phyloP scores from a whole-genome alignment of 78 protist genomes.

The Protostelium mycophagum region DNA sequence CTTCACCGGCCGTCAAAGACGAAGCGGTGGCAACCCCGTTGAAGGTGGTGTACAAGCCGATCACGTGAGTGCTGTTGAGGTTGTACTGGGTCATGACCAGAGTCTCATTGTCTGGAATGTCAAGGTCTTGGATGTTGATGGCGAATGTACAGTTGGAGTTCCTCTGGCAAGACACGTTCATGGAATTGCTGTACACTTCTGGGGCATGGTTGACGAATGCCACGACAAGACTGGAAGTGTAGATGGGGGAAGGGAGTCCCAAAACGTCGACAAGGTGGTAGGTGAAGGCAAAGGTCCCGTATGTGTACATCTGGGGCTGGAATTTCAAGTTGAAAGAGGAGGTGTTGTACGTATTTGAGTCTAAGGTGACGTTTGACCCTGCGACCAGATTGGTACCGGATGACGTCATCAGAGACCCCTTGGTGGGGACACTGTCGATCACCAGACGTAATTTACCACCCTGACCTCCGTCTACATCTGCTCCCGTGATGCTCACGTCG shows the following conservation, averaged over 20 bases:
- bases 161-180: not conserved
- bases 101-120: not conserved
- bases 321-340: not conserved
- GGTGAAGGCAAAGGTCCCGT: not conserved
- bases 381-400: not conserved
- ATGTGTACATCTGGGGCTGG: not conserved
- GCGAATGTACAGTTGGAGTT: not conserved
- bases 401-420: not conserved
- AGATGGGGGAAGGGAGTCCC: not conserved
- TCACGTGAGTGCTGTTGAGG: too few species aligned
- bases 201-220: not conserved
- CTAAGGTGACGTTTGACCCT: not conserved
- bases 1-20: too few species aligned
- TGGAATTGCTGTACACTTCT: not conserved
- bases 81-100: not conserved
- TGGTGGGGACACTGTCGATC: not conserved
- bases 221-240: not conserved
- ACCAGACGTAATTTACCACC: not conserved
- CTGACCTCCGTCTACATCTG: not conserved
- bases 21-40: too few species aligned
- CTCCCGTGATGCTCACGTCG: not conserved
- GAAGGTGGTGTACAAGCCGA: too few species aligned
- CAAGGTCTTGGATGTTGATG: not conserved
- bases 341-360: not conserved
- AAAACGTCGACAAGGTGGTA: not conserved